These are phyloP conservation scores for Chlorella sp. DNA, from an alignment of 139 green algal genomes.

Conservation along the genomic window DNA sequence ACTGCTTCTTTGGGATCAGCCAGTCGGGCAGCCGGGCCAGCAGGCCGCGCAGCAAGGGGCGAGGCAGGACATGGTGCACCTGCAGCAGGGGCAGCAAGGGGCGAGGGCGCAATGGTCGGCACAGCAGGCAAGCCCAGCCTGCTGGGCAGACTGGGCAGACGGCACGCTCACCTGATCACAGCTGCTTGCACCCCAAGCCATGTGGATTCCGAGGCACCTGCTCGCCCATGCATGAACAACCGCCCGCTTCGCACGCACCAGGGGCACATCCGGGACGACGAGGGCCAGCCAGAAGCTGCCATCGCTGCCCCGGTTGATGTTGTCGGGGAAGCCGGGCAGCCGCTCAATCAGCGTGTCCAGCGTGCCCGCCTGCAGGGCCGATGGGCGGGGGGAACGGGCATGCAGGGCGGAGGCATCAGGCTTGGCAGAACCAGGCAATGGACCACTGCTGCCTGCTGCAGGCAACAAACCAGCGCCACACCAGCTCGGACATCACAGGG, in stretches of 20 bases:
- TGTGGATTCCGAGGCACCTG: too few species aligned
- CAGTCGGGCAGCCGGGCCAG: conserved; percentile 20
- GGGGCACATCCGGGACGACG: conserved; percentile 28
- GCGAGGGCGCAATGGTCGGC: neutral
- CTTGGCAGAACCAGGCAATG: too few species aligned
- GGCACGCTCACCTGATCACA: neutral
- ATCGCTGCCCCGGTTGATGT: conserved; percentile 52
- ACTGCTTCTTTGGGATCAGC: conserved; percentile 34
- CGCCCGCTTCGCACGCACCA: neutral
- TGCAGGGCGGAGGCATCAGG: too few species aligned
- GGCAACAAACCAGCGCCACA: neutral
- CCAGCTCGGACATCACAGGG: too few species aligned
- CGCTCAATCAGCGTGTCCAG: conserved; percentile 58
- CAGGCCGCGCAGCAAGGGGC: conserved; percentile 19
- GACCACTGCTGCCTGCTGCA: neutral
- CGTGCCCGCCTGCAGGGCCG: conserved; percentile 48
- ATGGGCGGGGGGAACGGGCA: neutral
- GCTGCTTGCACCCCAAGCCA: neutral
- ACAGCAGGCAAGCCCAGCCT: neutral
- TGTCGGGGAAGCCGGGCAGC: conserved; percentile 79
- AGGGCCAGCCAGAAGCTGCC: conserved; percentile 65
- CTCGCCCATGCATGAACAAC: neutral
- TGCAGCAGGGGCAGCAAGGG: neutral
- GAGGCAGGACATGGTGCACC: neutral
- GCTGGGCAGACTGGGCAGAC: neutral